Base-by-base conservation (phyloP, 1,284 basidiomycete genomes). In the Cystobasidium pallidum region DNA sequence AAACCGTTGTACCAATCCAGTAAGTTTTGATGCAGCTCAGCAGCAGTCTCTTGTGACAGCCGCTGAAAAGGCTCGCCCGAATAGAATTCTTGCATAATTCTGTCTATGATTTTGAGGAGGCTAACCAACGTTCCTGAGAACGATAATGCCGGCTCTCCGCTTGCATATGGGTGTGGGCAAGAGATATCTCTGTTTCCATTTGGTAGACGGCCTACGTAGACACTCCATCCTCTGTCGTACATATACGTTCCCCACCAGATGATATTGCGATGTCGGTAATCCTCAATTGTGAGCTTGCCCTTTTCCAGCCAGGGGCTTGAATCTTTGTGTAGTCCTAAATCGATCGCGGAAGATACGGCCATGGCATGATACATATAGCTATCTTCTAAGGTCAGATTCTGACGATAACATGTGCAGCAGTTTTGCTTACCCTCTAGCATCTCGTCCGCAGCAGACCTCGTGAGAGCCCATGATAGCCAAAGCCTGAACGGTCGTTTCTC, bases 401-500 rank as follows among this genome's bases (percentile, higher is more conserved):
- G n/a, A n/a, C n/a, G n/a, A n/a, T n/a, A n/a, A n/a, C n/a, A n/a
- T n/a, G n/a, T n/a, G n/a, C n/a, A n/a, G n/a, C n/a, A n/a, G n/a
- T n/a, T 30, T 28, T 28, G 28, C 49, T 55, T n/a, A 72, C 61
- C 70, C 70, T 54, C 70, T 8, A 26, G 70, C 70, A 32, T 72
- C 70, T 15, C 70, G 26, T 10, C 70, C 70, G n/a, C 45, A 41
- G 41, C 70, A 72, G 19, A 65, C 70, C 57, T 72, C 70, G 24
- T 61, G 59, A 28, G 70, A 63, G 10, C 61, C 70, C 49, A 72
- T 45, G 39, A 72, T 72, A 8, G 70, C 70, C 62, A 72, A 65
- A 24, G 70, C 70, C 57, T 72, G 70, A 11, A 72, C 70, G 4
- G 70, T 72, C n/a, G 70, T 72, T 32, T 72, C 70, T 15, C 62